phyloP scores from a whole-genome alignment of 2,329 filamentous ascomycete genomes.

The Trichoderma lentiforme region DNA sequence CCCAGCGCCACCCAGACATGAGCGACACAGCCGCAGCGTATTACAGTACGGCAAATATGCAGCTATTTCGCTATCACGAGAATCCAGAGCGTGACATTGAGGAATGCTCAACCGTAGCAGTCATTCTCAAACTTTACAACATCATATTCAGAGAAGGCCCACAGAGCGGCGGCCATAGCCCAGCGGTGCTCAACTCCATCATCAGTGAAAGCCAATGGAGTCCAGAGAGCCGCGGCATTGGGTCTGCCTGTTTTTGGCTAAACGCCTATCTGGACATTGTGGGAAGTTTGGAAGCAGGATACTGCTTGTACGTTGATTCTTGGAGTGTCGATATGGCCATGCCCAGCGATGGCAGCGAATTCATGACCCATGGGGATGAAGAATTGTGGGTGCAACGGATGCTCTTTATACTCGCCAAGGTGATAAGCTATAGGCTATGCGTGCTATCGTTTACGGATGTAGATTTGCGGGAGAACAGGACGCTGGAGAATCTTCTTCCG shows the following conservation, averaged over 20 bases:
- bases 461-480: slow-evolving; percentile 59
- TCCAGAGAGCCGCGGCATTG: slow-evolving; percentile 72
- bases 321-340: slow-evolving; percentile 82
- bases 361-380: slow-evolving; percentile 57
- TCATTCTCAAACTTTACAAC: slow-evolving; percentile 89
- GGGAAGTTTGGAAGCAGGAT: slow-evolving; percentile 82
- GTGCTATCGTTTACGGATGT: slow-evolving; percentile 59
- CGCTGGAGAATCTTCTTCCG: slow-evolving; percentile 60
- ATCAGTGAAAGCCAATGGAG: slow-evolving; percentile 92
- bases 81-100: slow-evolving; percentile 81
- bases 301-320: slow-evolving; percentile 82
- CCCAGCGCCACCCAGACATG: slow-evolving; percentile 66
- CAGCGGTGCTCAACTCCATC: slow-evolving; percentile 58
- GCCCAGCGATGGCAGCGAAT: slow-evolving; percentile 40
- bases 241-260: slow-evolving; percentile 89
- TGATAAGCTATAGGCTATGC: slow-evolving; percentile 77
- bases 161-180: slow-evolving; percentile 88
- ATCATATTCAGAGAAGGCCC: slow-evolving; percentile 81
- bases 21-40: slow-evolving; percentile 78
- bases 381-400: slow-evolving; percentile 88
- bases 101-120: slow-evolving; percentile 81
- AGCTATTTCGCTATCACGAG: slow-evolving; percentile 72
- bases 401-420: slow-evolving; percentile 81
- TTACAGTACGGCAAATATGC: slow-evolving; percentile 79
- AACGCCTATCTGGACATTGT: slow-evolving; percentile 90